A percentile compares a stretch with the other conserved stretches of the same genome.
Conservation (phyloP, 2,329 filamentous ascomycete species). For the Aspergillus fructus region DNA sequence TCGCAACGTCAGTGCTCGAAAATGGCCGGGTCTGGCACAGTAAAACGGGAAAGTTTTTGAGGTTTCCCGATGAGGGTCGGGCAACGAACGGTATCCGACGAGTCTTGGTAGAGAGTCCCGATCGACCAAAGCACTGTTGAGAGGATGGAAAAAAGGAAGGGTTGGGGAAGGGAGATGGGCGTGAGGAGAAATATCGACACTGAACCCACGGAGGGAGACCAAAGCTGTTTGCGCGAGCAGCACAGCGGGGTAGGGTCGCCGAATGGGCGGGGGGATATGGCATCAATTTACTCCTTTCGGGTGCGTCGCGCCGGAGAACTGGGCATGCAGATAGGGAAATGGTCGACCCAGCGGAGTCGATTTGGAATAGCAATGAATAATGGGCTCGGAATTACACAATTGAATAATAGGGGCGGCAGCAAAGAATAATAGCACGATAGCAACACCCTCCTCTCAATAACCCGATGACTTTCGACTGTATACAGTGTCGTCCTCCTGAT, state of each 20-base stretch:
- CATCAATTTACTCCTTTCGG: slow-evolving; percentile 29
- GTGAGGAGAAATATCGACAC: slow-evolving; percentile 7
- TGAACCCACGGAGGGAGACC: slow-evolving; percentile 19
- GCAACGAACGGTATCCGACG: slow-evolving; percentile 16
- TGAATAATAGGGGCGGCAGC: neutral
- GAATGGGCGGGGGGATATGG: slow-evolving; percentile 27
- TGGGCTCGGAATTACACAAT: neutral
- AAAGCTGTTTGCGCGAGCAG: slow-evolving; percentile 17
- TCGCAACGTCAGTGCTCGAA: slow-evolving; percentile 58
- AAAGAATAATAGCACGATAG: neutral
- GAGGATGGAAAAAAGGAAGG: slow-evolving; percentile 9
- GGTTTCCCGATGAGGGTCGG: slow-evolving; percentile 15
- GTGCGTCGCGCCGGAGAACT: slow-evolving; percentile 12
- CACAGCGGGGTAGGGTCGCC: slow-evolving; percentile 26
- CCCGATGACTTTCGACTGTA: neutral
- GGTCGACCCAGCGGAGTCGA: slow-evolving; percentile 1
- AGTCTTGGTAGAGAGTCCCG: slow-evolving; percentile 17
- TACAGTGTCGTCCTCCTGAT: neutral
- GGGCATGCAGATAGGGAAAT: slow-evolving; percentile 17
- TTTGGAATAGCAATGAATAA: slow-evolving; percentile 5
- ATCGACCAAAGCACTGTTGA: slow-evolving; percentile 16
- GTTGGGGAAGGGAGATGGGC: slow-evolving; percentile 15
- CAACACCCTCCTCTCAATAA: neutral
- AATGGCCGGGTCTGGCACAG: slow-evolving; percentile 37
- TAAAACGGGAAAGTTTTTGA: slow-evolving; percentile 17